Evolutionary conservation across 495 filamentous ascomycete species (phyloP).

Genomic region (Hyaloscypha hepaticicola): DNA sequence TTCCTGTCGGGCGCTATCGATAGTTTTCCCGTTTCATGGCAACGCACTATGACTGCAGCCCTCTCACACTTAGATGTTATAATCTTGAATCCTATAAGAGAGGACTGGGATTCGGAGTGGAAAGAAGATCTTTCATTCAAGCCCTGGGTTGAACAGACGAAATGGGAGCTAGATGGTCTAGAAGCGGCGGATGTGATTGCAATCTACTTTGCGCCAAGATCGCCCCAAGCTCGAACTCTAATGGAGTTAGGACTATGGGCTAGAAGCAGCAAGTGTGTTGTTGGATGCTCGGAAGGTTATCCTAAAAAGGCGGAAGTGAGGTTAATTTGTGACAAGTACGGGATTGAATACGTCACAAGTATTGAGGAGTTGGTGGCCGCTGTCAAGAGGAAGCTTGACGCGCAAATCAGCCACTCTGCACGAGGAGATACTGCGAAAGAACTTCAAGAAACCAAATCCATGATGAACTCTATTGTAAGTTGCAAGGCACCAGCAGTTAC

Average conservation of each 20-base stretch:
- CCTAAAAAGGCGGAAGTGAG: conserved; percentile 56
- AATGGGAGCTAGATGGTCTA: conserved; percentile 59
- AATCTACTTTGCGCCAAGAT: conserved; percentile 51
- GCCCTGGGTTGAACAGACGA: conserved; percentile 51
- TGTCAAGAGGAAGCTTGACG: no score
- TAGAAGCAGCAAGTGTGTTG: conserved; percentile 44
- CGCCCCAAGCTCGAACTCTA: conserved; percentile 47
- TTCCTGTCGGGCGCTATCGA: conserved; percentile 30
- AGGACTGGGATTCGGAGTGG: conserved; percentile 56
- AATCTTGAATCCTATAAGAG: conserved; percentile 56
- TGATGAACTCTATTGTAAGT: no score
- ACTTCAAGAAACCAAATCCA: no score
- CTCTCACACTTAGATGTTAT: conserved; percentile 48
- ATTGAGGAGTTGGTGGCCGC: conserved; percentile 32
- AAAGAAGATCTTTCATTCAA: conserved; percentile 42
- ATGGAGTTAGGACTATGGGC: conserved; percentile 54
- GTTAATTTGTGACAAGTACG: conserved; percentile 47
- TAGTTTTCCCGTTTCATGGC: conserved; percentile 38
- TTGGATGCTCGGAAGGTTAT: conserved; percentile 50
- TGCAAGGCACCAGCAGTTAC: no score
- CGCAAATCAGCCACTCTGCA: no score
- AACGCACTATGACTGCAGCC: conserved; percentile 34
- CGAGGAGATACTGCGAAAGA: no score
- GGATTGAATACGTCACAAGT: conserved; percentile 22
- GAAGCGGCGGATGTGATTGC: conserved; percentile 51